Percentiles rank a stretch among this genome's conserved stretches.
Evolutionary conservation across 805 yeast genomes (phyloP).

Genomic region (Wickerhamomyces silvicola): DNA sequence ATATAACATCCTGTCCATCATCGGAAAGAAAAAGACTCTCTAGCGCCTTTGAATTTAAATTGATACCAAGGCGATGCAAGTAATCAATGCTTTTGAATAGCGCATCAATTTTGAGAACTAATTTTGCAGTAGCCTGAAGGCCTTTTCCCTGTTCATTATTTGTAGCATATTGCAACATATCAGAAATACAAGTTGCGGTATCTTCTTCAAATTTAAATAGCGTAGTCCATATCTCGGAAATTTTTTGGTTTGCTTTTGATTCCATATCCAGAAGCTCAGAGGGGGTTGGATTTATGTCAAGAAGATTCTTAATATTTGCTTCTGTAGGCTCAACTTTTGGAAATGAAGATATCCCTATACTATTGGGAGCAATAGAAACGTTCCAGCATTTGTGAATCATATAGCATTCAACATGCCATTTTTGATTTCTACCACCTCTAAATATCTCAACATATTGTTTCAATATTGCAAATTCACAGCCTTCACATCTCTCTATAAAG

Average conservation of each 20-base stretch:
- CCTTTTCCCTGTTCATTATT: conserved; percentile 66
- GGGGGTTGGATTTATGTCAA: conserved; percentile 34
- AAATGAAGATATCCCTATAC: conserved; percentile 39
- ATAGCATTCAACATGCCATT: conserved; percentile 99
- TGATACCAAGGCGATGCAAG: conserved; percentile 26
- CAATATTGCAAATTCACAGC: conserved; percentile 85
- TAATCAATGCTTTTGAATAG: conserved; percentile 71
- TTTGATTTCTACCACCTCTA: conserved; percentile 86
- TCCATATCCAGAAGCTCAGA: conserved; percentile 52
- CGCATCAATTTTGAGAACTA: conserved; percentile 68
- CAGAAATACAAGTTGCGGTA: conserved; percentile 83
- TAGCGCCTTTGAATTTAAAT: conserved; percentile 2
- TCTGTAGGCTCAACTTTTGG: conserved; percentile 22
- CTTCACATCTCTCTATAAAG: conserved; percentile 86
- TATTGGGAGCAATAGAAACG: conserved; percentile 62
- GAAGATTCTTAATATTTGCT: conserved; percentile 16
- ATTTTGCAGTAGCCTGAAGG: conserved; percentile 57
- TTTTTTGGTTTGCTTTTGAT: conserved; percentile 52
- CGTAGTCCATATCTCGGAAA: conserved; percentile 73
- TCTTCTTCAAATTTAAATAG: conserved; percentile 86
- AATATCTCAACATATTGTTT: conserved; percentile 92
- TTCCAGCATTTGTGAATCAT: conserved; percentile 98
- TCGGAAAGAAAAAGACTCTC: too few relatives aligned
- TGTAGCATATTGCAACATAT: conserved; percentile 83
- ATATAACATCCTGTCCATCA: conserved; percentile 6